phyloP scores from a whole-genome alignment of 2,329 filamentous ascomycete genomes.

The Colletotrichum destructivum region DNA sequence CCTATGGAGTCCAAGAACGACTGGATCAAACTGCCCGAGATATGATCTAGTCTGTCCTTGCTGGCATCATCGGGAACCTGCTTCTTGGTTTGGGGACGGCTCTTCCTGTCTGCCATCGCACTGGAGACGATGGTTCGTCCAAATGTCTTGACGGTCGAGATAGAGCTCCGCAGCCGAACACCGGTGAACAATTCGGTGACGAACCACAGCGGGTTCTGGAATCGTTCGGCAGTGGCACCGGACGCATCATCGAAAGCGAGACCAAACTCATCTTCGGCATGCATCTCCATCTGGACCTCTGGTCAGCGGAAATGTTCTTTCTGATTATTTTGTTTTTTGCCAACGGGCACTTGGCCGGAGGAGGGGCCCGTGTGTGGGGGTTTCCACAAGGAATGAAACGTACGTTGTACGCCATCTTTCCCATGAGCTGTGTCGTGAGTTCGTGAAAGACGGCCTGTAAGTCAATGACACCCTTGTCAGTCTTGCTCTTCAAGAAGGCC shows the following conservation, averaged over 20 bases:
- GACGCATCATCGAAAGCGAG: slow-evolving; percentile 75
- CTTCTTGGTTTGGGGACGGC: not conserved
- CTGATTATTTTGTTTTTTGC: not conserved
- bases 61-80: not conserved
- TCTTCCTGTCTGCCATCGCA: slow-evolving; percentile 61
- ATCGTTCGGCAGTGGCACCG: slow-evolving; percentile 71
- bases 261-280: slow-evolving; percentile 72
- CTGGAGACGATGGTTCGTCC: slow-evolving; percentile 71
- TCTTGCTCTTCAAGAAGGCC: slow-evolving; percentile 52
- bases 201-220: slow-evolving; percentile 76
- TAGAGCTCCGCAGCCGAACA: slow-evolving; percentile 61
- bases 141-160: slow-evolving; percentile 67
- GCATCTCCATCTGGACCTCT: slow-evolving; percentile 73
- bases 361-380: not conserved
- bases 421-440: slow-evolving; percentile 76
- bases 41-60: slow-evolving; percentile 52
- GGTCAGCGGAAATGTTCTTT: not conserved
- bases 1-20: slow-evolving; percentile 71
- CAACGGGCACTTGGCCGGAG: not conserved
- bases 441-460: slow-evolving; percentile 74
- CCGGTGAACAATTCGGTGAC: slow-evolving; percentile 71
- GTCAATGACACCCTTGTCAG: slow-evolving; percentile 59
- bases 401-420: slow-evolving; percentile 76
- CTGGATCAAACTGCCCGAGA: slow-evolving; percentile 72
- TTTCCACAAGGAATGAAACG: slow-evolving; percentile 6